Percentiles rank a stretch among this genome's conserved stretches.
These are phyloP conservation scores for Parietaria judaica DNA, from an alignment of 306 rosid species.

Conservation along the genomic window DNA sequence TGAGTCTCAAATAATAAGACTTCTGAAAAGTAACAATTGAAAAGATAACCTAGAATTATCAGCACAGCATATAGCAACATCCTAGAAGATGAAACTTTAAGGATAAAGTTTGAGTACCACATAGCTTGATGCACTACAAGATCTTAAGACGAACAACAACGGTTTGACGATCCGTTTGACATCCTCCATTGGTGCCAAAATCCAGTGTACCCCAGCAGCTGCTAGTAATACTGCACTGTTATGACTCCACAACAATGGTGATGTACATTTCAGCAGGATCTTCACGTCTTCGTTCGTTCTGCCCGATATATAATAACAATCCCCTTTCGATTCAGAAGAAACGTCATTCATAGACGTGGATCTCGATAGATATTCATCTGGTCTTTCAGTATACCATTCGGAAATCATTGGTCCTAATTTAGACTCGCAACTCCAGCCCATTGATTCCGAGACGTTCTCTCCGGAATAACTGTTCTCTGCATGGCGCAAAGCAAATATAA, in stretches of 20 bases:
- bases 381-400: slow-evolving; percentile 79
- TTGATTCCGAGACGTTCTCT: slow-evolving; percentile 25
- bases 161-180: slow-evolving; percentile 74
- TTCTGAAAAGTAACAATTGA: too few species aligned
- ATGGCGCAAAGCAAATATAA: slow-evolving; percentile 51
- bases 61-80: background rate
- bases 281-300: slow-evolving; percentile 52
- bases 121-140: slow-evolving; percentile 70
- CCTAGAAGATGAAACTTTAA: background rate
- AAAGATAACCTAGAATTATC: background rate
- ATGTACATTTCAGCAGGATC: slow-evolving; percentile 81
- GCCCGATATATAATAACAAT: slow-evolving; percentile 43
- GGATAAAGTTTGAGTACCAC: slow-evolving; percentile 52
- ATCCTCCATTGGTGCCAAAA: slow-evolving; percentile 68
- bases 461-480: slow-evolving; percentile 25
- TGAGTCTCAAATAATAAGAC: too few species aligned
- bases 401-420: slow-evolving; percentile 48
- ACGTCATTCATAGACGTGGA: slow-evolving; percentile 42
- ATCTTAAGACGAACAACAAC: slow-evolving; percentile 69
- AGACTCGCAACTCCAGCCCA: slow-evolving; percentile 30
- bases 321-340: slow-evolving; percentile 42
- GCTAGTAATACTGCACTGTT: slow-evolving; percentile 97
- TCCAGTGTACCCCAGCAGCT: slow-evolving; percentile 92
- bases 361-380: slow-evolving; percentile 84
- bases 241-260: slow-evolving; percentile 90